Conservation (phyloP, 2,329 filamentous ascomycete genomes). For the Emydomyces testavorans region DNA sequence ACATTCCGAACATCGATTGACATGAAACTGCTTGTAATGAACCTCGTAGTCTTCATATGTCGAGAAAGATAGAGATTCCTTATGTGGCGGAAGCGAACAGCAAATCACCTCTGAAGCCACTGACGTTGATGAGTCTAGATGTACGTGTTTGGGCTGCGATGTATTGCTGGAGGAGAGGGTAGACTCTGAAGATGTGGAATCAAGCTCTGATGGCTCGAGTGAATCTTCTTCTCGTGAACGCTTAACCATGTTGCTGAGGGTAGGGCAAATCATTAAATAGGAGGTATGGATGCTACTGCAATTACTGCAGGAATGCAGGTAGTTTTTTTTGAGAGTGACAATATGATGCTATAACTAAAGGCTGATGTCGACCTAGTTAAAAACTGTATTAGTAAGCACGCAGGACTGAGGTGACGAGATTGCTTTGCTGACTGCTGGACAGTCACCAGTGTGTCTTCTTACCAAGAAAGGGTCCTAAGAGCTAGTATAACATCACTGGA, state of each 20-base stretch:
- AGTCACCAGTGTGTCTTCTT: too few species aligned
- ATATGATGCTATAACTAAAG: background rate
- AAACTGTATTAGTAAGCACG: constrained; percentile 9
- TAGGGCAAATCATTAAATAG: too few species aligned
- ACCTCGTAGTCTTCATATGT: constrained; percentile 73
- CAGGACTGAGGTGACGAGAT: constrained; percentile 1
- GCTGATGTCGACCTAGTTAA: background rate
- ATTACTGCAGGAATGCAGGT: too few species aligned
- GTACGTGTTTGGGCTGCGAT: constrained; percentile 44
- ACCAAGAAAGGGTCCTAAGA: too few species aligned
- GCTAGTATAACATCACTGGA: background rate
- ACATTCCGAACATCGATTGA: constrained; percentile 76
- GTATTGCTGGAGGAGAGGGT: constrained; percentile 21
- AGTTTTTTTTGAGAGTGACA: too few species aligned
- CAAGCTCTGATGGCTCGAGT: constrained; percentile 31
- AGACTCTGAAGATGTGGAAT: constrained; percentile 18
- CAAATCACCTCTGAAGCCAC: constrained; percentile 49
- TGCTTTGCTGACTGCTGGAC: too few species aligned
- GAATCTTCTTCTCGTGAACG: constrained; percentile 45
- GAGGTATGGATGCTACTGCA: too few species aligned
- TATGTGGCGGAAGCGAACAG: constrained; percentile 73
- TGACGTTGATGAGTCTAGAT: constrained; percentile 32
- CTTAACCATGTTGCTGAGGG: constrained; percentile 43
- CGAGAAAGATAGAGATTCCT: constrained; percentile 55
- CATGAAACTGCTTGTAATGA: constrained; percentile 71